Base-by-base conservation (phyloP, 2,329 filamentous ascomycete species). In the Fusarium torreyae region DNA sequence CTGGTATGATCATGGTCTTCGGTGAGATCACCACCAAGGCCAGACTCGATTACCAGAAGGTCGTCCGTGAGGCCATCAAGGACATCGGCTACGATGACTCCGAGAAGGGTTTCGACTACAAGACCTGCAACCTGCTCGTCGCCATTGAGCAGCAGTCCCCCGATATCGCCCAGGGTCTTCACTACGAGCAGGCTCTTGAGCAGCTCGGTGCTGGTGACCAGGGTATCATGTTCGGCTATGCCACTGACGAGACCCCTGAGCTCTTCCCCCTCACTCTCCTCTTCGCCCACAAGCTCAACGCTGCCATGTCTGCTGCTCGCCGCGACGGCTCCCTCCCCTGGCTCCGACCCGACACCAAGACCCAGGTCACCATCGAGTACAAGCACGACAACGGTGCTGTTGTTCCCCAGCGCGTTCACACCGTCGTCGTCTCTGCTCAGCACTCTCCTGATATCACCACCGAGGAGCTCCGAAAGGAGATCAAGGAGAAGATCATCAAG, bases 191-290 rank as follows among this genome's bases (percentile, higher is more conserved):
- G 87, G 94, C 94, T 75, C 92, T 99, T 50, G 96, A 99, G 90
- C 91, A 97, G 86, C 91, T 99, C 73, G 96, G 96, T 84, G 96
- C 96, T 70, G 96, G 96, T 92, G 96, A 99, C 85, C 96, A 99
- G 88, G 96, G 96, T 88, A 98, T 99, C 88, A 99, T 99, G 96
- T 99, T 99, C 85, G 96, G 96, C 78, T 99, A 99, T 89, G 96
- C 96, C 83, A 97, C 96, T 78, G 96, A 99, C 79, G 96, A 99
- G 89, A 98, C 96, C 77, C 94, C 95, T 68, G 96, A 99, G 87
- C 89, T 97, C 76, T 93, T 98, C 81, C 96, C 96, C 74, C 88
- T 99, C 78, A 98, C 95, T 78, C 88, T 98, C 76, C 89, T 95
- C 78, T 90, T 98, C 79, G 92, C 96, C 79, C 96, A 99, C 90